Evolutionary conservation across 176 grass and related monocot species (phyloP).

Genomic region (Carex myosuroides): DNA sequence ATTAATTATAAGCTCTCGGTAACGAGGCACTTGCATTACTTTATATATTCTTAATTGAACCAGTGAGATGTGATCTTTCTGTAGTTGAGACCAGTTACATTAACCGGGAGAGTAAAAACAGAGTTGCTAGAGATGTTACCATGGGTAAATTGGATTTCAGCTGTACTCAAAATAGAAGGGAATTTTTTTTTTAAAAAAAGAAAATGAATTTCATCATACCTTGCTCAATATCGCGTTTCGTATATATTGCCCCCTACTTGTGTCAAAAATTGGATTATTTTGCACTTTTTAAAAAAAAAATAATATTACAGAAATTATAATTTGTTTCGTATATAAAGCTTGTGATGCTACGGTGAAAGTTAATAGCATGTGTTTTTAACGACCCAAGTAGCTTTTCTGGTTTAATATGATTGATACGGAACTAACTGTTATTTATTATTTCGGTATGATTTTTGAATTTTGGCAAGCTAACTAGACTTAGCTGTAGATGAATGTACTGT

Average conservation of each 20-base stretch:
- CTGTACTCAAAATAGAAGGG: too few species aligned
- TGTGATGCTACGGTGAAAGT: background rate
- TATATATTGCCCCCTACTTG: background rate
- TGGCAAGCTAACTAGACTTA: background rate
- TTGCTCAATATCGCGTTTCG: too few species aligned
- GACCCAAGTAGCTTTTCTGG: background rate
- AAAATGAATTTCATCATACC: too few species aligned
- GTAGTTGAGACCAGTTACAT: background rate
- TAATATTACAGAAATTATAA: background rate
- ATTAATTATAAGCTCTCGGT: background rate
- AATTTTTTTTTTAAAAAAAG: too few species aligned
- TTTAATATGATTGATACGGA: background rate
- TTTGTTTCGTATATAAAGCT: background rate
- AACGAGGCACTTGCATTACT: background rate
- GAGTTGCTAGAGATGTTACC: background rate
- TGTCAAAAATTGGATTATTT: background rate
- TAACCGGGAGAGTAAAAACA: background rate
- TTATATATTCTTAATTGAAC: background rate
- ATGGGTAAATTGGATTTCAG: background rate
- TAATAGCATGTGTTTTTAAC: background rate
- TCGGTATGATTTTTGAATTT: too few species aligned
- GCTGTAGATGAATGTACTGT: too few species aligned
- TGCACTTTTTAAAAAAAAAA: background rate
- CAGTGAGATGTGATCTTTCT: background rate
- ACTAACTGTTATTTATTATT: too few species aligned